Evolutionary conservation across 345 rosid genomes (phyloP).

Genomic region (Anastatica hierochuntica): DNA sequence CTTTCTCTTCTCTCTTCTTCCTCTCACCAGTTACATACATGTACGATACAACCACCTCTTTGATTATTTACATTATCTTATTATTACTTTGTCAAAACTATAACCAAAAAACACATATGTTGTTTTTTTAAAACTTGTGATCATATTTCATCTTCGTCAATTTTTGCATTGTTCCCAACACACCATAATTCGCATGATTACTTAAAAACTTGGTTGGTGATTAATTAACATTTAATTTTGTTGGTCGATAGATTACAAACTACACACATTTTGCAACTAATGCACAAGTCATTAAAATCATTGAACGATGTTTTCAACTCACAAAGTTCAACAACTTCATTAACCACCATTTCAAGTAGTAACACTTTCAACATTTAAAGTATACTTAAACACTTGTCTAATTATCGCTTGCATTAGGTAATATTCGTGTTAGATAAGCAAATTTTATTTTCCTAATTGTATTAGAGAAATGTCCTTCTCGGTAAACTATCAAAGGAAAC

Average conservation of each 20-base stretch:
- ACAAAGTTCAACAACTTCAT: neutral
- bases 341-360: neutral
- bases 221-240: no score
- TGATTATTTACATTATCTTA: no score
- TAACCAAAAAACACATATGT: no score
- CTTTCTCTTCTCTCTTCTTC: conserved; percentile 14
- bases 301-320: neutral
- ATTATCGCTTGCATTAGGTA: neutral
- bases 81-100: no score
- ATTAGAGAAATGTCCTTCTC: conserved; percentile 7
- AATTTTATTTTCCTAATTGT: neutral
- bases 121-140: no score
- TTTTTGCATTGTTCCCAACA: no score
- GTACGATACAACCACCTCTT: conserved; percentile 28
- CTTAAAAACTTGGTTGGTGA: no score
- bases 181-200: no score
- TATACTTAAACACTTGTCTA: neutral
- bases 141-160: neutral
- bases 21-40: conserved; percentile 34
- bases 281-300: neutral
- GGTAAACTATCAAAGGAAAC: neutral
- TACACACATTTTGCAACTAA: no score
- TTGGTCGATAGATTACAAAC: no score
- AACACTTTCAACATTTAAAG: neutral
- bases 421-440: neutral